Evolutionary conservation across 179 eudicot species (phyloP), one percentile per base, ranked within the genome.

Genomic region (Sideroxylon spinosum): DNA sequence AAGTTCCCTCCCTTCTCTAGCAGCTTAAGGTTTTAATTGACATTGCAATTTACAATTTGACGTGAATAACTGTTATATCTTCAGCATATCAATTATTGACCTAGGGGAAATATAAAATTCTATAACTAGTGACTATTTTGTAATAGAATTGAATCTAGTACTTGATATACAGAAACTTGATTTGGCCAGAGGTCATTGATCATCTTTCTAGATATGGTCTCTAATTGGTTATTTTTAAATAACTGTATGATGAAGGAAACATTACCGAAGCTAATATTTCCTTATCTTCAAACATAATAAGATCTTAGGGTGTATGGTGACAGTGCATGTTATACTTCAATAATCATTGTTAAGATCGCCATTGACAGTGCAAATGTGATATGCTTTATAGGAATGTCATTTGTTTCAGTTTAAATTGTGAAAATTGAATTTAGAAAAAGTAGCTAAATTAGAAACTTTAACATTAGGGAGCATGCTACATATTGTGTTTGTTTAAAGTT

Each of bases 181-280:
- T 37, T 28, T 64, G 72, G 72, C 17, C 9, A 3, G 19, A 59
- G 22, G 64, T 66, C 52, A 57, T 56, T 57, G 64, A 73, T 57
- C 76, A 73, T 55, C 50, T 73, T n/a, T 53, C 32, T 63, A 53
- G n/a, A n/a, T 64, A 19, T 50, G 22, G 28, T 60, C 20, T 26
- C 25, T 49, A 26, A 13, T 76, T 50, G 17, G 26, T 63, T 46
- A 1, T 65, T 13, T 10, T 52, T 10, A 52, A 46, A 23, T 50
- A 7, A 16, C 16, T 28, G 9, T 4, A 64, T 26, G 32, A 62
- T 9, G 23, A 62, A 46, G 59, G 25, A 25, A 64, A 46, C 19
- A 48, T 9, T 76, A 49, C 59, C 50, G 7, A 61, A 50, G 26
- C 22, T 76, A 6, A 44, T 65, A 26, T 50, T 13, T 0, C 16